Base-by-base conservation (phyloP, 306 rosid species). In the Vicia faba region DNA sequence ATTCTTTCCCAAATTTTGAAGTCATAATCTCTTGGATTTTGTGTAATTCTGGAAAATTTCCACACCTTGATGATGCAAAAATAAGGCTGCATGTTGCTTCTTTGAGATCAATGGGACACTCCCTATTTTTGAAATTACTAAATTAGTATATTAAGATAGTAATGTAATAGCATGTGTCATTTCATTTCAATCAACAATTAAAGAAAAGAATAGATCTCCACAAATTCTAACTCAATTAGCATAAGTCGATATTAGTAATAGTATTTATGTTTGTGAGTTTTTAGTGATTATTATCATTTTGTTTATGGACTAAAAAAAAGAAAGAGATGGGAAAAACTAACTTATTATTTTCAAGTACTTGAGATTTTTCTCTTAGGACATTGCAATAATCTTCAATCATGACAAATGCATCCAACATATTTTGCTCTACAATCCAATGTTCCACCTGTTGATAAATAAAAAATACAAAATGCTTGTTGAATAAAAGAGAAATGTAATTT, bases 21-120 rank as follows among this genome's bases (percentile, higher is more conserved):
- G 87, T 75, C 18, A 86, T 74, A 29, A 78, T 73, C 49, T 82
- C 81, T 25, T 80, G 48, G 46, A 89, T 79, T 77, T 84, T 77
- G 49, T 79, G 91, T 39, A 89, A 85, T 71, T 87, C 96, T 53
- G 96, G 93, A 64, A 89, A 80, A 25, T 85, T 89, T 61, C 93
- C 96, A 69, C 92, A 86, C 72, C 96, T 73, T 40, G 93, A 84
- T 14, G 88, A 84, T 75, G 91, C 88, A 78, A 79, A 86, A 8
- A 86, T 64, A 62, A 89, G 82, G 67, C 87, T 84, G 9, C 86
- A 65, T 31, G 70, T 39, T 59, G 81, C 85, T 79, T 84, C 96
- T 70, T 73, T 85, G 59, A 89, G 77, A 53, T 86, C 93, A 58
- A 73, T 59, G 31, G 84, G 87, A 62, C 90, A 89, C 19, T 83